Conservation (phyloP, 495 filamentous ascomycete species). For the Trypethelium eluteriae region DNA sequence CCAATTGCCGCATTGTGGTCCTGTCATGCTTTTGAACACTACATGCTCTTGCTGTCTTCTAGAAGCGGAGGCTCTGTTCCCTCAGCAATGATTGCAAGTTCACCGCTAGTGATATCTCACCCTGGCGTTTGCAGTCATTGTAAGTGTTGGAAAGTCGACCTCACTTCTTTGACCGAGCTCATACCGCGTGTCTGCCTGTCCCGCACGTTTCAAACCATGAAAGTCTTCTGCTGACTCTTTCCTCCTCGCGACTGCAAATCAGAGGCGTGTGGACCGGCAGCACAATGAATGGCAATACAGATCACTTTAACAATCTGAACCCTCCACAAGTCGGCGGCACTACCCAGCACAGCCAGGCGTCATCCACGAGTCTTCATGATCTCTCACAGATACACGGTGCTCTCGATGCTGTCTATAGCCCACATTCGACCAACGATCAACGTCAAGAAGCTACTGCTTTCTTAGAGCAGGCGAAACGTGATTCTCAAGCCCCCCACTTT, state of each 20-base stretch:
- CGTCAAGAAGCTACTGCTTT: conserved; percentile 74
- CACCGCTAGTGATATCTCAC: conserved; percentile 2
- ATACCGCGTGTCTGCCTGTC: background rate
- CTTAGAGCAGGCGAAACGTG: conserved; percentile 73
- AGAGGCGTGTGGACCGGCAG: background rate
- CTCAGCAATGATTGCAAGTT: background rate
- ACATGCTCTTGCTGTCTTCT: no score
- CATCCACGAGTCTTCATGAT: conserved; percentile 19
- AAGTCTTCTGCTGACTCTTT: background rate
- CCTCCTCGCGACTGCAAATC: background rate
- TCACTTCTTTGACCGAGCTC: conserved; percentile 7
- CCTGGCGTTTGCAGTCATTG: conserved; percentile 4
- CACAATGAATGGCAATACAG: background rate
- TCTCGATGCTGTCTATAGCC: conserved; percentile 75
- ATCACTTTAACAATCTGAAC: background rate
- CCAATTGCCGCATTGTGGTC: no score
- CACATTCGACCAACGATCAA: conserved; percentile 71
- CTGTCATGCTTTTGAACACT: no score
- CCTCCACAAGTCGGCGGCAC: conserved; percentile 13
- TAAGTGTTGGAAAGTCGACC: background rate
- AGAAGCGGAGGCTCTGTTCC: background rate
- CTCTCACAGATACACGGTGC: conserved; percentile 65
- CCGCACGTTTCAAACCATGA: background rate
- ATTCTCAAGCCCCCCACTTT: conserved; percentile 67
- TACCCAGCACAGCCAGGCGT: conserved; percentile 12